These are phyloP conservation scores for Coemansia asiatica DNA, from an alignment of 192 early-diverging fungal genomes.

Conservation along the genomic window DNA sequence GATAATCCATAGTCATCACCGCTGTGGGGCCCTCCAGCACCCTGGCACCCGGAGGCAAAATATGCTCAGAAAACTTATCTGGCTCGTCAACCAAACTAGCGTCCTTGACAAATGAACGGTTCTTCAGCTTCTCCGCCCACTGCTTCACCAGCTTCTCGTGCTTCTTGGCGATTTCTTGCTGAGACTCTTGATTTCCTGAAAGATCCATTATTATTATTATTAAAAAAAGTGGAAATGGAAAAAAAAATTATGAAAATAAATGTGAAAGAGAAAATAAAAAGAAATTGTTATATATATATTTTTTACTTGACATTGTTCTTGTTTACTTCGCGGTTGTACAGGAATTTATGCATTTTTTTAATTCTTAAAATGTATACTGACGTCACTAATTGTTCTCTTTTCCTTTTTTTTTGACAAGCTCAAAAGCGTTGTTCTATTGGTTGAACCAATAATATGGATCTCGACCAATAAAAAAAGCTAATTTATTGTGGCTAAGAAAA, in stretches of 20 bases:
- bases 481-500: too few relatives aligned
- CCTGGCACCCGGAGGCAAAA: slow-evolving; percentile 16
- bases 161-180: slow-evolving; percentile 9
- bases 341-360: too few relatives aligned
- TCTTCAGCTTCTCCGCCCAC: slow-evolving; percentile 16
- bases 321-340: background rate
- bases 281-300: too few relatives aligned
- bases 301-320: background rate
- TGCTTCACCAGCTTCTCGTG: slow-evolving; percentile 11
- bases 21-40: slow-evolving; percentile 17
- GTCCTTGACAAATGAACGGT: slow-evolving; percentile 15
- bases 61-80: slow-evolving; percentile 8
- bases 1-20: slow-evolving; percentile 26
- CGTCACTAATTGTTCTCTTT: too few relatives aligned
- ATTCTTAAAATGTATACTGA: too few relatives aligned
- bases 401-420: too few relatives aligned
- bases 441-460: too few relatives aligned
- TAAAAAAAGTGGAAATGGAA: background rate
- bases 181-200: background rate
- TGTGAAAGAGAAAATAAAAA: too few relatives aligned
- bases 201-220: background rate
- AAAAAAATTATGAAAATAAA: background rate
- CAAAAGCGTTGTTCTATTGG: too few relatives aligned
- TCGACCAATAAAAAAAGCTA: too few relatives aligned
- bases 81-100: background rate